Evolutionary conservation across 2,329 filamentous ascomycete genomes (phyloP).

Genomic region (Talaromyces funiculosus): DNA sequence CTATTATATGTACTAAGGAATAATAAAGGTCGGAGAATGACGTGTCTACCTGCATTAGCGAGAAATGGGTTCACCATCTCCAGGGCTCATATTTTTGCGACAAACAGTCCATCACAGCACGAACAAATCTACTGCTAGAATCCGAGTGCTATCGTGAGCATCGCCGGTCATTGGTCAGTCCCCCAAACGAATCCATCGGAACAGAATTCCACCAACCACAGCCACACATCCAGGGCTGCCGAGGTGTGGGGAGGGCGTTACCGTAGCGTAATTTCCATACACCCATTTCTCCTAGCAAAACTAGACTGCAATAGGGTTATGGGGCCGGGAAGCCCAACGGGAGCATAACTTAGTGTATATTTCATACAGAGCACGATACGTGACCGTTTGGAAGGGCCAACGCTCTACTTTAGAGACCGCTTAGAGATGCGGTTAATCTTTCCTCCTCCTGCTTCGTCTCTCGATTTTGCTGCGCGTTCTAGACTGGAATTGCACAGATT

Average conservation of each 20-base stretch:
- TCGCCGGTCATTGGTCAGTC: conserved; percentile 1
- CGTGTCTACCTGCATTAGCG: neutral
- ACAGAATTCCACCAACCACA: conserved; percentile 1
- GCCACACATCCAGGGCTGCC: neutral
- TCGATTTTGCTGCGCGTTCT: neutral
- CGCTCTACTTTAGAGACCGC: neutral
- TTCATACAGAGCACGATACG: neutral
- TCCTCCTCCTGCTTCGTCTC: neutral
- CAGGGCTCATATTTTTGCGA: neutral
- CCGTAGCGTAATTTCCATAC: neutral
- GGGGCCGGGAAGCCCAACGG: neutral
- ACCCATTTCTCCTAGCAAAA: neutral
- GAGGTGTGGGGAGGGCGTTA: neutral
- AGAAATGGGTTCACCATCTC: neutral
- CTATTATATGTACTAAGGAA: too few species aligned
- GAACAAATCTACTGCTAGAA: too few species aligned
- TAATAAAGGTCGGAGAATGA: neutral
- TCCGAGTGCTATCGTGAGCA: neutral
- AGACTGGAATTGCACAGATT: neutral
- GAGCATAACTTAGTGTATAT: neutral
- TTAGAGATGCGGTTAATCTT: neutral
- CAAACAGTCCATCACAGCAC: neutral
- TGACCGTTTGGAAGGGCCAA: neutral
- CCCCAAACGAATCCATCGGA: neutral
- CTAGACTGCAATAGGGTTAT: neutral